Percentiles rank a stretch among this genome's conserved stretches.
These are phyloP conservation scores for Coleophoma crateriformis DNA, from an alignment of 2,329 filamentous ascomycete species.

Conservation along the genomic window DNA sequence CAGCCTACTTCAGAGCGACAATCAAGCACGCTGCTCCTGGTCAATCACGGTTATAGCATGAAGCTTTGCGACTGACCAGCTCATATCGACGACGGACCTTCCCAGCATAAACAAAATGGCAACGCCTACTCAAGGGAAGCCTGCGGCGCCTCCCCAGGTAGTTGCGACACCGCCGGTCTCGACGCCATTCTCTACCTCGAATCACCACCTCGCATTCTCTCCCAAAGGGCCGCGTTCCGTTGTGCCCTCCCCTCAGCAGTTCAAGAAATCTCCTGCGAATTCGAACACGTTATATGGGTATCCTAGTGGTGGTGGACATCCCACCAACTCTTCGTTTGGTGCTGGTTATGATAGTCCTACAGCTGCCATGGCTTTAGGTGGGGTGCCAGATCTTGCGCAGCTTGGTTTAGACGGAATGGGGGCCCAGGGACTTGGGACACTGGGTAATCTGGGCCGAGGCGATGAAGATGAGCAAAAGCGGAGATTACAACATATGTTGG, in stretches of 20 bases:
- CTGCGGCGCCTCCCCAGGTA: constrained; percentile 9
- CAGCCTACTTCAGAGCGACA: too few relatives aligned
- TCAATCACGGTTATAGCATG: too few relatives aligned
- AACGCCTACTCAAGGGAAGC: constrained; percentile 24
- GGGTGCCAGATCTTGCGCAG: constrained; percentile 40
- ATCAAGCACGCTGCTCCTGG: too few relatives aligned
- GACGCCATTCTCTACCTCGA: constrained; percentile 53
- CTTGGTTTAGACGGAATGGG: constrained; percentile 43
- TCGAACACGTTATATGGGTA: constrained; percentile 37
- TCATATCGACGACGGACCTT: too few relatives aligned
- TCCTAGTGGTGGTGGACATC: constrained; percentile 25
- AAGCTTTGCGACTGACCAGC: too few relatives aligned
- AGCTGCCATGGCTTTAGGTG: constrained; percentile 55
- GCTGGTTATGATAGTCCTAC: constrained; percentile 57
- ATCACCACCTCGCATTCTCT: constrained; percentile 50
- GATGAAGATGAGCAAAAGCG: constrained; percentile 47
- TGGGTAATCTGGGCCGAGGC: constrained; percentile 14
- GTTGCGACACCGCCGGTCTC: constrained; percentile 59
- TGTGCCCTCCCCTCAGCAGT: constrained; percentile 55
- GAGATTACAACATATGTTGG: constrained; percentile 30
- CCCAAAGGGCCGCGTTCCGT: constrained; percentile 41
- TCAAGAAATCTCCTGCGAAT: constrained; percentile 52
- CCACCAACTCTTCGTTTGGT: constrained; percentile 30
- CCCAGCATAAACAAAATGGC: constrained; percentile 18
- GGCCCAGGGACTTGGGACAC: constrained; percentile 19